Evolutionary conservation across 805 yeast species (phyloP).

Genomic region (Barnettozyma sp.): DNA sequence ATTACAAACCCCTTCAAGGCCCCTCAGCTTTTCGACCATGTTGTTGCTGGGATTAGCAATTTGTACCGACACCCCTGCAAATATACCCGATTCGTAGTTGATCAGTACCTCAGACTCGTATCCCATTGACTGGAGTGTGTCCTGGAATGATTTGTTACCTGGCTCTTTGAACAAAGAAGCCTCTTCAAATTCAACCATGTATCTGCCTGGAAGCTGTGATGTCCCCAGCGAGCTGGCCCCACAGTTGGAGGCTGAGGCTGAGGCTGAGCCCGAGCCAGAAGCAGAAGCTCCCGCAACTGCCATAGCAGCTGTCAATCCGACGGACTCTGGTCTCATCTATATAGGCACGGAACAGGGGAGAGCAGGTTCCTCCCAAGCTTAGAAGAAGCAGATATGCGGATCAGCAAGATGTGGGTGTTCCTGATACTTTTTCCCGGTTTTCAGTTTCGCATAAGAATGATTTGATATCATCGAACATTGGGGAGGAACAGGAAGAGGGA

Average conservation of each 20-base stretch:
- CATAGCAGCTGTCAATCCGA: too few relatives aligned
- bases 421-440: too few relatives aligned
- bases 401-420: too few relatives aligned
- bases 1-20: not conserved
- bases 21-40: not conserved
- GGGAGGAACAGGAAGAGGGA: too few relatives aligned
- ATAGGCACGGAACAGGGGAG: too few relatives aligned
- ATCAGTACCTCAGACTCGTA: not conserved
- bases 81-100: not conserved
- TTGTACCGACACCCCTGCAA: conserved; percentile 1
- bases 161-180: not conserved
- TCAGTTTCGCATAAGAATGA: too few relatives aligned
- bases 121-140: not conserved
- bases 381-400: too few relatives aligned
- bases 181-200: conserved; percentile 1
- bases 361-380: too few relatives aligned
- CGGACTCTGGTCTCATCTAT: too few relatives aligned
- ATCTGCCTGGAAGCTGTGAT: not conserved
- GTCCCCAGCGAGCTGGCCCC: too few relatives aligned
- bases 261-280: not conserved
- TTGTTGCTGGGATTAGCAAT: not conserved
- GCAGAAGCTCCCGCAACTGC: too few relatives aligned
- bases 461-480: too few relatives aligned
- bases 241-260: not conserved
- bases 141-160: not conserved